Conservation (phyloP, 805 yeast species). For the Deakozyma indianensis region DNA sequence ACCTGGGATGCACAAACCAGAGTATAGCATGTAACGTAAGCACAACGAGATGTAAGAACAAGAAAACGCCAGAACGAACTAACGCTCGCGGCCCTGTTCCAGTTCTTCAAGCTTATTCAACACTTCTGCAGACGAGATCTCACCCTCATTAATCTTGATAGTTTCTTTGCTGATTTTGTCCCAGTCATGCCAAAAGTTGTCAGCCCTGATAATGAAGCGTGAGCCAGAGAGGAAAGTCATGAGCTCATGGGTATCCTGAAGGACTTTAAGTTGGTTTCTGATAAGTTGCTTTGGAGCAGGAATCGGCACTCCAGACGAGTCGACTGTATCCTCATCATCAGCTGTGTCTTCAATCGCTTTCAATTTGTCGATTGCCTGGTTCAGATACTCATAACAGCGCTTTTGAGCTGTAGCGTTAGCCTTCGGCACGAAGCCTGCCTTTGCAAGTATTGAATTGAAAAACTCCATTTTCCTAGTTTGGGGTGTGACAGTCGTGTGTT, state of each 20-base stretch:
- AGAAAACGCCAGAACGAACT: too few species aligned
- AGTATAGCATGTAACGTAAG: too few species aligned
- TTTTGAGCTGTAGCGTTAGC: constrained; percentile 20
- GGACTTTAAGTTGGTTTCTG: constrained; percentile 10
- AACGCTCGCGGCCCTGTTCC: constrained; percentile 20
- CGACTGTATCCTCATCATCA: constrained; percentile 7
- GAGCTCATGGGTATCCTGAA: constrained; percentile 10
- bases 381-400: constrained; percentile 18
- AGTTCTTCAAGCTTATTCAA: constrained; percentile 14
- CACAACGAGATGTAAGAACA: too few species aligned
- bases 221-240: constrained; percentile 11
- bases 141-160: constrained; percentile 9
- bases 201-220: constrained; percentile 11
- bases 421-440: constrained; percentile 19
- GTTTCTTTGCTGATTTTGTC: constrained; percentile 19
- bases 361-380: constrained; percentile 12
- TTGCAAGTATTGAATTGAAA: constrained; percentile 10
- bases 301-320: constrained; percentile 5
- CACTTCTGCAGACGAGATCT: constrained; percentile 6
- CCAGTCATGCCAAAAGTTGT: constrained; percentile 24
- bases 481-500: too few species aligned
- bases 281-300: constrained; percentile 6
- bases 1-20: too few species aligned
- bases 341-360: constrained; percentile 6
- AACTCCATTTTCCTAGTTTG: constrained; percentile 11